Evolutionary conservation across 2,329 filamentous ascomycete genomes (phyloP), one percentile per base, ranked within the genome.

Genomic region (Penicillium sp.): DNA sequence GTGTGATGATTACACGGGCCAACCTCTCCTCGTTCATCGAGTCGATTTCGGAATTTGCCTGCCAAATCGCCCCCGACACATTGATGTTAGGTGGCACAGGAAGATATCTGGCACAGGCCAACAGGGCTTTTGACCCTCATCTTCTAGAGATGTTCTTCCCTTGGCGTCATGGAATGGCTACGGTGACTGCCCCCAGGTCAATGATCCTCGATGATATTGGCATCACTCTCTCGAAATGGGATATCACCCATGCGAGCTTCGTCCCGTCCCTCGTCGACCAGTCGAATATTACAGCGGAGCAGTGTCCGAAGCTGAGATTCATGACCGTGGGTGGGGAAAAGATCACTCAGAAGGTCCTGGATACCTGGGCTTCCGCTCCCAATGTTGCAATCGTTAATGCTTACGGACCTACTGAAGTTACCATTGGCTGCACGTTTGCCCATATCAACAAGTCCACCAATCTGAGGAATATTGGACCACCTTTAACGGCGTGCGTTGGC

Each of bases 1-100:
- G 93, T 78, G 91, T 97, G 58, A 90, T 97, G 91, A 93, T 97
- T 84, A 93, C 92, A 15, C 96, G 66, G 54, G 64, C 59, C n/a
- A 71, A 69, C 50, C 61, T 67, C 31, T 70, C 62, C 5, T 69
- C 70, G 3, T 76, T 75, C 59, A 70, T 73, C 26, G 71, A 73
- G 64, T 72, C 68, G 13, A 64, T 69, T 46, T 70, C 67, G 0
- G 68, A 70, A 41, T 73, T 72, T 64, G 69, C 68, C 17, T 67
- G 67, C 47, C 51, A 56, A n/a, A 64, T 64, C 45, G 69, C 72
- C 29, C 69, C 69, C 45, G 65, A 52, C 21, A 75, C 72, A 26
- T 49, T 62, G 8, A 48, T 65, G 31, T 63, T 75, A 29, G 66
- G 62, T 5, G 67, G 71, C 11, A 69, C 61, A 17, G 75, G 75